These are phyloP conservation scores for Pseudogymnoascus sp. DNA, from an alignment of 2,329 filamentous ascomycete species.

Conservation along the genomic window DNA sequence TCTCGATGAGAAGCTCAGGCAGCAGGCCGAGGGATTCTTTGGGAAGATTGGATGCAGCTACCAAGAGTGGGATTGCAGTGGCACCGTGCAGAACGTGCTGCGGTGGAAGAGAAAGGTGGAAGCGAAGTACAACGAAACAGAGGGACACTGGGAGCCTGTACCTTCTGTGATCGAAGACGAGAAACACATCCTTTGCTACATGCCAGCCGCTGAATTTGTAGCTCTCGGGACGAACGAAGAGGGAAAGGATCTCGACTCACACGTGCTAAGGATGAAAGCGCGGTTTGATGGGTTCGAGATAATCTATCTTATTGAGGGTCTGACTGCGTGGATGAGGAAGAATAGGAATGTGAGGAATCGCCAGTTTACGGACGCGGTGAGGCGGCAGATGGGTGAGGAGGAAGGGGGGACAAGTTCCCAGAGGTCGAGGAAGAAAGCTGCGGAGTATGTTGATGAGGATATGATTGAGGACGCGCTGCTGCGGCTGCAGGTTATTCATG, in stretches of 20 bases:
- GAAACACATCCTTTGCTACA: constrained; percentile 47
- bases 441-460: constrained; percentile 58
- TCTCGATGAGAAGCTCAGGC: constrained; percentile 41
- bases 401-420: constrained; percentile 20
- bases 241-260: constrained; percentile 47
- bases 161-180: constrained; percentile 38
- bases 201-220: constrained; percentile 61
- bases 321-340: constrained; percentile 59
- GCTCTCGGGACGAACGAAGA: constrained; percentile 45
- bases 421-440: constrained; percentile 28
- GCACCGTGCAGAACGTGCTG: constrained; percentile 41
- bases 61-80: constrained; percentile 34
- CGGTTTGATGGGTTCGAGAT: constrained; percentile 47
- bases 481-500: constrained; percentile 61
- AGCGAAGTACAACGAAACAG: constrained; percentile 40
- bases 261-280: constrained; percentile 50
- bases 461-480: constrained; percentile 65
- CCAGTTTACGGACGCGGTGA: constrained; percentile 60
- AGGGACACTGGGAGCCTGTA: constrained; percentile 44
- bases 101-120: constrained; percentile 49
- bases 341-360: constrained; percentile 62
- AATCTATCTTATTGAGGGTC: constrained; percentile 68
- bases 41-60: constrained; percentile 43
- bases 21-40: constrained; percentile 46
- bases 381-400: constrained; percentile 38